These are phyloP conservation scores for Heimioporus sp. DNA, from an alignment of 768 basidiomycete genomes.

Conservation along the genomic window DNA sequence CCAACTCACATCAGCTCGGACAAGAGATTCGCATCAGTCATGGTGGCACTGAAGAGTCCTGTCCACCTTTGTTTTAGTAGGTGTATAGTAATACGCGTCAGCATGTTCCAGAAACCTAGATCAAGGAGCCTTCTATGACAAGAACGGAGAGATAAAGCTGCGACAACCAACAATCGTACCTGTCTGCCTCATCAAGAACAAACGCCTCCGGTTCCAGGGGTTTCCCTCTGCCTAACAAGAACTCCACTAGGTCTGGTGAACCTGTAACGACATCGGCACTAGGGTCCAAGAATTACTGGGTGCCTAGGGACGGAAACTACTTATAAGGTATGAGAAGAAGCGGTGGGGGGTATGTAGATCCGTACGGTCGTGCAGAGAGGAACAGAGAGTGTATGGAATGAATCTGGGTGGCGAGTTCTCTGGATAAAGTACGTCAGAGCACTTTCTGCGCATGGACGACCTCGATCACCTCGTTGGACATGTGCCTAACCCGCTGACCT, in stretches of 20 bases:
- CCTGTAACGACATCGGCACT: constrained; percentile 89
- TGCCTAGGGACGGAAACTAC: constrained; percentile 75
- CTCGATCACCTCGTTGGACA: constrained; percentile 81
- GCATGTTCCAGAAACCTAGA: no score
- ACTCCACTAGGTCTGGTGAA: constrained; percentile 90
- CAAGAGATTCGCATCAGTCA: no score
- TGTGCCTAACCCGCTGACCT: constrained; percentile 90
- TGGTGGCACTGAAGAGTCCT: no score
- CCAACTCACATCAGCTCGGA: no score
- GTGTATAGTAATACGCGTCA: no score
- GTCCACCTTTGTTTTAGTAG: no score
- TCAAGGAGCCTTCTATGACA: no score
- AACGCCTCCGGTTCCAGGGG: no score
- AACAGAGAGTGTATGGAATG: constrained; percentile 86
- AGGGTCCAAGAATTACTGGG: constrained; percentile 72
- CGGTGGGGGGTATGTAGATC: constrained; percentile 52
- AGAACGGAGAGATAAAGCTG: no score
- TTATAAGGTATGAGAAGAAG: constrained; percentile 81
- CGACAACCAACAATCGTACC: no score
- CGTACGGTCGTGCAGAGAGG: constrained; percentile 62
- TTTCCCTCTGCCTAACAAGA: no score
- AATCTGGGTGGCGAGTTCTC: constrained; percentile 91
- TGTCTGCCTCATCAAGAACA: no score
- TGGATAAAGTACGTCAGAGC: constrained; percentile 27
- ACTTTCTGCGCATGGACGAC: neutral